A percentile compares a stretch with the other conserved stretches of the same genome.
Conservation (phyloP, 441 rosid genomes). For the Eruca vesicaria region DNA sequence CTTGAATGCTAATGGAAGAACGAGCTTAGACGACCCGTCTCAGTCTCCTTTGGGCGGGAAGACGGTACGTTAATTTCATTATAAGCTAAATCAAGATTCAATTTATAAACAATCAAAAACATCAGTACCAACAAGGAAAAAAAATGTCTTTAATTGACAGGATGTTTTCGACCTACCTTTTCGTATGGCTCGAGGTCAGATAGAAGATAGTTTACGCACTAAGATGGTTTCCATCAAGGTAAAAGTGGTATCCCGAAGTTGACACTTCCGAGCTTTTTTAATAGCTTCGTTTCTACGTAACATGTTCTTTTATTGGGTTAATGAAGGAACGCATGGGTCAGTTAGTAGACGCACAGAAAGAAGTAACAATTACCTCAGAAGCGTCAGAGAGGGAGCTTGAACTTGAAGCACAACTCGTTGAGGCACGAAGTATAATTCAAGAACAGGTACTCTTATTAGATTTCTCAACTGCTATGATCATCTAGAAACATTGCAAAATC, state of each 20-base stretch:
- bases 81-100: neutral
- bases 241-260: neutral
- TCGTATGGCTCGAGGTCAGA: slow-evolving; percentile 93
- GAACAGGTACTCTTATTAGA: slow-evolving; percentile 62
- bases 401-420: too few species aligned
- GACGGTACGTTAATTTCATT: slow-evolving; percentile 50
- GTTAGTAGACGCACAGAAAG: slow-evolving; percentile 91
- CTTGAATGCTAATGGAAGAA: slow-evolving; percentile 69
- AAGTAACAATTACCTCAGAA: slow-evolving; percentile 85
- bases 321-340: slow-evolving; percentile 89
- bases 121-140: slow-evolving; percentile 2
- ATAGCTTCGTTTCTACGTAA: neutral
- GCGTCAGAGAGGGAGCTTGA: slow-evolving; percentile 98
- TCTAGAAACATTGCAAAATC: neutral
- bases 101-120: neutral
- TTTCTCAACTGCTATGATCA: neutral
- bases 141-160: slow-evolving; percentile 28
- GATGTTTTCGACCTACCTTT: slow-evolving; percentile 91
- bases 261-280: neutral
- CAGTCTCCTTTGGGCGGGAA: slow-evolving; percentile 90
- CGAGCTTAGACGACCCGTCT: slow-evolving; percentile 53
- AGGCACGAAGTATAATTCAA: slow-evolving; percentile 96
- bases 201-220: slow-evolving; percentile 86
- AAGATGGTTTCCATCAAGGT: slow-evolving; percentile 97
- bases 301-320: slow-evolving; percentile 2